phyloP scores from a whole-genome alignment of 805 yeast species.

The Starmerella vaccinii region DNA sequence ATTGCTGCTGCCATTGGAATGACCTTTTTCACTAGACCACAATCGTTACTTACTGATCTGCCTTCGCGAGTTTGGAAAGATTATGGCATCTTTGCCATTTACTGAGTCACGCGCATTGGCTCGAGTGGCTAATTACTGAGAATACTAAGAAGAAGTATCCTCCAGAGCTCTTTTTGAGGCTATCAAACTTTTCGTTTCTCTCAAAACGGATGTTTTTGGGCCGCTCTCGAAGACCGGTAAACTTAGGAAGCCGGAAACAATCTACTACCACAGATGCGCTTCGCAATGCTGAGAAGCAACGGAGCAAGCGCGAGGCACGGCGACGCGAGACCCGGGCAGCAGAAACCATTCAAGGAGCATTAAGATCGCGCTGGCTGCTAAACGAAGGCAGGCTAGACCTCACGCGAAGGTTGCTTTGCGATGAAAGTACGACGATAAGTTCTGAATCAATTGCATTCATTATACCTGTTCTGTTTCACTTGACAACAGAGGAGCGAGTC shows the following conservation, averaged over 20 bases:
- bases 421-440: neutral
- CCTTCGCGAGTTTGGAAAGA: too few species aligned
- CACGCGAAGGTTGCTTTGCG: constrained; percentile 24
- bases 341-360: constrained; percentile 39
- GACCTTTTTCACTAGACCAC: too few species aligned
- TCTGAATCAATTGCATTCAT: constrained; percentile 7
- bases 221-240: constrained; percentile 48
- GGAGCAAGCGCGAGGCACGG: constrained; percentile 52
- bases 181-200: neutral
- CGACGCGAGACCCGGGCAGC: constrained; percentile 45
- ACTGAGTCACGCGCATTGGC: too few species aligned
- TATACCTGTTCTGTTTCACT: constrained; percentile 2
- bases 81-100: too few species aligned
- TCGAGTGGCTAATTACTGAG: too few species aligned
- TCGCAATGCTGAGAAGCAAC: constrained; percentile 54
- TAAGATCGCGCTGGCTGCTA: constrained; percentile 31
- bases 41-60: too few species aligned
- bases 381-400: neutral
- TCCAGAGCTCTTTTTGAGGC: neutral
- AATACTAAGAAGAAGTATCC: too few species aligned
- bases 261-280: constrained; percentile 38
- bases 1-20: too few species aligned
- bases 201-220: constrained; percentile 49
- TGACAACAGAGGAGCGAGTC: neutral
- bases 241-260: constrained; percentile 46